Conservation (phyloP, 2,329 filamentous ascomycete species). For the Neopestalotiopsis sp. region DNA sequence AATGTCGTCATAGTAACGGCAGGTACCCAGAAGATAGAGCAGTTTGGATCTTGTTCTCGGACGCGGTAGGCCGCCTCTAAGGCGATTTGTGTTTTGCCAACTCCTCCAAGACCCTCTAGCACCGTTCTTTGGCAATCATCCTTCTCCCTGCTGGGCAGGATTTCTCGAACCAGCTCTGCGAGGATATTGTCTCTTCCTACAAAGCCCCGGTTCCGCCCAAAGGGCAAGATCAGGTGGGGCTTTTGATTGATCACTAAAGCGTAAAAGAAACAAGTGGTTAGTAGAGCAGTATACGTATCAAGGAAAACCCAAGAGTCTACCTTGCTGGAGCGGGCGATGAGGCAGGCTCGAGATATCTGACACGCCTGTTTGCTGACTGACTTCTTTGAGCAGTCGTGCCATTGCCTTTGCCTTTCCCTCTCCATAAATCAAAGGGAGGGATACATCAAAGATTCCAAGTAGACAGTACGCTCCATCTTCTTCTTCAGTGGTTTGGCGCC, state of each 20-base stretch:
- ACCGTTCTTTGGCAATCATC: constrained; percentile 31
- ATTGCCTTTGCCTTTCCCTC: not conserved
- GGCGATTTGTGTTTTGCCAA: constrained; percentile 45
- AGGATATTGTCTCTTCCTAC: accelerated
- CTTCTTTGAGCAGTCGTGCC: not conserved
- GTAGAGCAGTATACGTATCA: too few relatives aligned
- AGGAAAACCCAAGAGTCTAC: too few relatives aligned
- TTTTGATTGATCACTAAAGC: too few relatives aligned
- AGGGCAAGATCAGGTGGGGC: too few relatives aligned
- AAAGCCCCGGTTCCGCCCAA: too few relatives aligned
- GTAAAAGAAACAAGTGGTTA: too few relatives aligned
- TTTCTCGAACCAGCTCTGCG: too few relatives aligned
- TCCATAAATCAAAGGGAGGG: not conserved
- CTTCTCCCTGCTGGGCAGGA: not conserved
- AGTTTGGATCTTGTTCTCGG: constrained; percentile 28
- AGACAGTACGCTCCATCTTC: not conserved
- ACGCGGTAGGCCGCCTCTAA: constrained; percentile 39
- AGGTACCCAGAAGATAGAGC: constrained; percentile 46
- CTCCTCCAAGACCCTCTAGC: constrained; percentile 37
- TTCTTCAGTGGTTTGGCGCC: not conserved
- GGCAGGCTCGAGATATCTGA: not conserved
- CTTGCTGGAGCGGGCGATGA: not conserved
- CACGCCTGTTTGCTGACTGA: not conserved
- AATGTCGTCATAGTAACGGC: constrained; percentile 33
- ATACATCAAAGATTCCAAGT: not conserved